Evolutionary conservation across 2,329 filamentous ascomycete species (phyloP), one percentile per base, ranked within the genome.

Genomic region (Biscogniauxia marginata): DNA sequence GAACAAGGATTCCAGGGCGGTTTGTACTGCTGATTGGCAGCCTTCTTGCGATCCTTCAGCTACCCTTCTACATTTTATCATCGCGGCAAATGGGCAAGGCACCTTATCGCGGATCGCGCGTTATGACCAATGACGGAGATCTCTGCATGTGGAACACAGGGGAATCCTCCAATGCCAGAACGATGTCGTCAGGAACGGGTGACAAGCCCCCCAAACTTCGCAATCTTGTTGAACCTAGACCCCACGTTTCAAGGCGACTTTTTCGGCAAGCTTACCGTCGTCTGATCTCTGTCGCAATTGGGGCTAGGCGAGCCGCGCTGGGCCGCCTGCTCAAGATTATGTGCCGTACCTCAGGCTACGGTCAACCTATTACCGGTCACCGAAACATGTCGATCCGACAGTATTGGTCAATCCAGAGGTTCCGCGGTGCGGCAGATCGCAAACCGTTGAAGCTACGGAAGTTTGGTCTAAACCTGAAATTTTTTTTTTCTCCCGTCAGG

Each of bases 231-330:
- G 49, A 52, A 44, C 56, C 22, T 53, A 34, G 57, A 60, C 61
- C 59, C 61, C 61, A 61, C 54, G 61, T 63, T 63, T 63, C 61
- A 63, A 56, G n/a, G 51, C 49, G 34, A 57, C 53, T 44, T 56
- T 63, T 60, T 61, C 45, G 39, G 59, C 51, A 59, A 49, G n/a
- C 51, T 13, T 53, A 23, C 44, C 25, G 54, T 54, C 46, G 46
- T 49, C 46, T 49, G 46, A 49, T 49, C 46, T 49, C 46, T 25
- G 46, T 49, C 46, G 44, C 18, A 20, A 22, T 46, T 53, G 43
- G 54, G 52, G 47, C 48, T 54, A 22, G 51, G 34, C 49, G 53
- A 39, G 52, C 46, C 49, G 47, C 52, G 23, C 46, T 49, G n/a
- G 22, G 20, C 25, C 34, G 49, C 43, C 30, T 19, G 39, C 43